Percentiles rank a stretch among this genome's conserved stretches.
Conservation (phyloP, 345 rosid species). For the Citrus reticulata region DNA sequence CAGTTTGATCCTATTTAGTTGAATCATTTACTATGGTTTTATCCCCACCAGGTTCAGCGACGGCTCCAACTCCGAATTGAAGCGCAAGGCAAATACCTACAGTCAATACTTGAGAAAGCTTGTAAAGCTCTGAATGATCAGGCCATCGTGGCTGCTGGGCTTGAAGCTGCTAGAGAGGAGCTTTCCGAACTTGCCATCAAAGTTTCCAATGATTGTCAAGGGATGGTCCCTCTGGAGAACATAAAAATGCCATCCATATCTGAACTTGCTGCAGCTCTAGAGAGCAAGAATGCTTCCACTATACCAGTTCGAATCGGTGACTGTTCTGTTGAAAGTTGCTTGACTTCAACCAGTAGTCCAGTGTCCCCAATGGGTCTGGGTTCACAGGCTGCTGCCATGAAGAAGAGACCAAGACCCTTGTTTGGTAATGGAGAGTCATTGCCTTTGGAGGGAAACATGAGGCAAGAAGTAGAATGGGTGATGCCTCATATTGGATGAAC, state of each 20-base stretch:
- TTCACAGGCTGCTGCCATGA: constrained; percentile 42
- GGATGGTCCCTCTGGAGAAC: constrained; percentile 43
- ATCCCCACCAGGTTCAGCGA: constrained; percentile 66
- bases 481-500: constrained; percentile 55
- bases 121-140: constrained; percentile 79
- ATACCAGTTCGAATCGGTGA: constrained; percentile 48
- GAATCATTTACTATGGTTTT: constrained; percentile 5
- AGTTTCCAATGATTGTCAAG: constrained; percentile 57
- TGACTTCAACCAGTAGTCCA: constrained; percentile 62
- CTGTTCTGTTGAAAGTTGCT: constrained; percentile 70
- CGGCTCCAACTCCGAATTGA: constrained; percentile 84
- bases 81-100: constrained; percentile 86
- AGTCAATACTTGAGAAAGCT: constrained; percentile 75
- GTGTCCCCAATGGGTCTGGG: constrained; percentile 45
- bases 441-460: constrained; percentile 43
- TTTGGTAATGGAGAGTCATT: constrained; percentile 46
- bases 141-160: constrained; percentile 59
- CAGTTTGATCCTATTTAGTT: neutral
- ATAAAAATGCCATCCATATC: constrained; percentile 47
- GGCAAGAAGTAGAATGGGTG: constrained; percentile 73
- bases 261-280: constrained; percentile 63
- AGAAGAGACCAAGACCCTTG: constrained; percentile 55
- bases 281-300: constrained; percentile 37
- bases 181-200: constrained; percentile 75
- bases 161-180: constrained; percentile 71